Base-by-base conservation (phyloP, 495 filamentous ascomycete species). In the Trichoderma gamsii region DNA sequence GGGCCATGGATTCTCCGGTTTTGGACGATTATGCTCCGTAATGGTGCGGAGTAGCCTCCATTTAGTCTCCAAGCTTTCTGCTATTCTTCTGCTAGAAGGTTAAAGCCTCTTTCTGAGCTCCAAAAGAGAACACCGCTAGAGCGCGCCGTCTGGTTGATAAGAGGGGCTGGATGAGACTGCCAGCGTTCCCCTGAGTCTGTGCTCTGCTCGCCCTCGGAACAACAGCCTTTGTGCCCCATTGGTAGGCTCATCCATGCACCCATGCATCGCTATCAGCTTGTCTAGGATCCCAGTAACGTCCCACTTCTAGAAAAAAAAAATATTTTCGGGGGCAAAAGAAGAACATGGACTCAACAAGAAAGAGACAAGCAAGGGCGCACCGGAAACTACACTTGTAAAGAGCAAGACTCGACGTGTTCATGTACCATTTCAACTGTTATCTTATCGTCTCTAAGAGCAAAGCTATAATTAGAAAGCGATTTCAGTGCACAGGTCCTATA, bases 251-350 rank as follows among this genome's bases (percentile, higher is more conserved):
- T 29, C 0, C 56, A 61, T 35, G 21, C 52, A 13, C 12, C 56
- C 56, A 38, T 38, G 35, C 12, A 61, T 21, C 16, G 2, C 11
- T 16, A 61, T 29, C 25, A 61, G 56, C 56, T 61, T 32, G 25
- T 27, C 56, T 61, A 56, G 51, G 51, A 61, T 61, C 56, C 56
- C 16, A 61, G 56, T 2, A 32, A 29, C n/a, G 56, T 61, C 56
- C 56, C 56, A 61, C 56, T 61, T 61, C 25, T 11, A 61, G 11
- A 16, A 49, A 49, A n/a, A 49, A 49, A n/a, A 15, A n/a, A 49
- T 16, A 49, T 38, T 38, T 9, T 38, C 35, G 35, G n/a, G n/a
- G 44, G n/a, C 13, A 32, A 61, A 32, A 25, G 9, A 61, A 61
- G 35, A 16, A 61, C 35, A 61, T 18, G n/a, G 49, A 21, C 13